A percentile compares a stretch with the other conserved stretches of the same genome.
These are phyloP conservation scores for Taphrina pruni DNA, from an alignment of 1,139 yeast genomes.

Conservation along the genomic window DNA sequence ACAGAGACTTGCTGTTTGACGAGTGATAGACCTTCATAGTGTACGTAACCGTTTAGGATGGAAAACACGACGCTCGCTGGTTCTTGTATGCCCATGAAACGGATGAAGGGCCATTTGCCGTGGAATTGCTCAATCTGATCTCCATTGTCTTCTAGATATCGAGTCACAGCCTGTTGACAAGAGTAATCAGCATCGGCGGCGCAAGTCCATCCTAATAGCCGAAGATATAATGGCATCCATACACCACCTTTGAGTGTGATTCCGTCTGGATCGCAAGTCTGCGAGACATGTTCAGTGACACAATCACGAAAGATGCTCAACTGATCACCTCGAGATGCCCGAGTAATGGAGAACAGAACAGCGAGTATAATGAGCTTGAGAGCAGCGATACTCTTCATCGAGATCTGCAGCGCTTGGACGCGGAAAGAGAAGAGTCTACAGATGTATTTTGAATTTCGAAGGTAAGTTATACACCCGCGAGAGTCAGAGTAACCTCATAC, in stretches of 20 bases:
- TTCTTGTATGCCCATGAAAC: conserved; percentile 82
- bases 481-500: too few species aligned
- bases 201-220: conserved; percentile 76
- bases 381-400: background rate
- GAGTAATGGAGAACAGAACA: background rate
- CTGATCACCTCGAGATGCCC: conserved; percentile 38
- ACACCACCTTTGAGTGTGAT: conserved; percentile 3
- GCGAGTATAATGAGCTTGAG: background rate
- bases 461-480: too few species aligned
- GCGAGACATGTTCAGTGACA: conserved; percentile 15
- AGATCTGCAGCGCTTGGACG: background rate
- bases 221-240: conserved; percentile 56
- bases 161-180: conserved; percentile 79
- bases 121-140: conserved; percentile 80
- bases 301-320: conserved; percentile 31
- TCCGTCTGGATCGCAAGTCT: conserved; percentile 19
- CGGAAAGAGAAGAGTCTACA: too few species aligned
- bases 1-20: conserved; percentile 45
- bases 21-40: conserved; percentile 61
- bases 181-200: conserved; percentile 84
- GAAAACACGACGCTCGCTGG: conserved; percentile 81
- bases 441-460: too few species aligned
- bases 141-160: conserved; percentile 56
- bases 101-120: conserved; percentile 93
- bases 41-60: conserved; percentile 77